Evolutionary conservation across 2,329 filamentous ascomycete genomes (phyloP).

Genomic region (Phaeosphaeriaceae sp.): DNA sequence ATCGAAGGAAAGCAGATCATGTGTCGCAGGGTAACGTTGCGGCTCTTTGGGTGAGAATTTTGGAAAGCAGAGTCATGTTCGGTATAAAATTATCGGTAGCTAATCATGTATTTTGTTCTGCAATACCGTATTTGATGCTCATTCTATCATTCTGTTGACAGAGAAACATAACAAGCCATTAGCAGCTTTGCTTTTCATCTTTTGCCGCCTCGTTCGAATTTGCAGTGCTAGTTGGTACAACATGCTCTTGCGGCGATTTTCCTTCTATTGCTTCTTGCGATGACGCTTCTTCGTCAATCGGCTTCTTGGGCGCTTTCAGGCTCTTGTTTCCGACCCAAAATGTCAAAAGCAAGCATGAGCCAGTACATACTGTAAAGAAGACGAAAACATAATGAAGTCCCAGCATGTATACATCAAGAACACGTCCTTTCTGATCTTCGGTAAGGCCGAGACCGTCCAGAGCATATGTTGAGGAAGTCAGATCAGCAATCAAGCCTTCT

Average conservation of each 20-base stretch:
- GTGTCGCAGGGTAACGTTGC: too few relatives aligned
- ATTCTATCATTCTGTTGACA: background rate
- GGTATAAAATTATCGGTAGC: background rate
- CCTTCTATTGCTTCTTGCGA: background rate
- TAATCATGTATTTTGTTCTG: background rate
- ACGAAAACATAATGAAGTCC: slow-evolving; percentile 28
- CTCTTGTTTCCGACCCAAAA: slow-evolving; percentile 30
- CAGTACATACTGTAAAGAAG: slow-evolving; percentile 24
- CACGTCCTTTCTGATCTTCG: slow-evolving; percentile 8
- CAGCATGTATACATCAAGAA: slow-evolving; percentile 25
- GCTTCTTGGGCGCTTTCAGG: slow-evolving; percentile 29
- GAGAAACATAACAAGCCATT: background rate
- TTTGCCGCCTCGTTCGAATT: background rate
- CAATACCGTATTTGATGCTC: background rate
- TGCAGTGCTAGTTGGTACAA: background rate
- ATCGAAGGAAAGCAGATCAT: too few relatives aligned
- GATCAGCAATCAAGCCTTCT: slow-evolving; percentile 13
- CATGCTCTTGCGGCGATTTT: background rate
- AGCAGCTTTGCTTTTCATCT: background rate
- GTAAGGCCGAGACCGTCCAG: slow-evolving; percentile 18
- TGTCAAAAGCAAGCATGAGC: slow-evolving; percentile 21
- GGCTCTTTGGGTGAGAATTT: too few relatives aligned
- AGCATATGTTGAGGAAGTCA: slow-evolving; percentile 30
- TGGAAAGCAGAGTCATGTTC: background rate
- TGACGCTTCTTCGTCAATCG: slow-evolving; percentile 10